phyloP scores from a whole-genome alignment of 1,284 basidiomycete genomes.

The Vanrija humicola region DNA sequence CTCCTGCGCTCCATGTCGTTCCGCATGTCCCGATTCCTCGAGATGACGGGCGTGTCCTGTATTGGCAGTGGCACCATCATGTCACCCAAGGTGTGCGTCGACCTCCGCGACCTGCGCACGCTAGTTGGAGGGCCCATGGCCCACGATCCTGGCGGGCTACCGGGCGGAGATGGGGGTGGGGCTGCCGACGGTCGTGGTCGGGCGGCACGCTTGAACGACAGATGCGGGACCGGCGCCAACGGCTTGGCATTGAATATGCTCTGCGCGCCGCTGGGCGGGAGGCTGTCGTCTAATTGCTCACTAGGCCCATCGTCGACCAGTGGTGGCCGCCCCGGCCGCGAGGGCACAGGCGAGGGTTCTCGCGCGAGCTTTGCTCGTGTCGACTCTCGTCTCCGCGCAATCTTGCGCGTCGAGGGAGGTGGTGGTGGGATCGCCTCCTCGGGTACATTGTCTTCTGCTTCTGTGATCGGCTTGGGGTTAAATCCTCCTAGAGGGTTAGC shows the following conservation, averaged over 20 bases:
- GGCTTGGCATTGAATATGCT: conserved; percentile 4
- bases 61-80: conserved; percentile 55
- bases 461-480: conserved; percentile 5
- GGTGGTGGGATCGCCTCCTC: conserved; percentile 25
- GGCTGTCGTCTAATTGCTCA: not conserved
- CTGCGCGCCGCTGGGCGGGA: not conserved
- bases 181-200: conserved; percentile 20
- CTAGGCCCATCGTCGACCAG: not conserved
- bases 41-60: conserved; percentile 59
- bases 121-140: conserved; percentile 30
- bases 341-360: conserved; percentile 6
- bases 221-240: not conserved
- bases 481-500: not conserved
- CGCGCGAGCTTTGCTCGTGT: conserved; percentile 24
- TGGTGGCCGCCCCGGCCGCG: not conserved
- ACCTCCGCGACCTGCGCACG: conserved; percentile 15
- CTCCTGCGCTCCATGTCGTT: conserved; percentile 55
- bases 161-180: conserved; percentile 14
- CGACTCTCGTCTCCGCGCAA: conserved; percentile 37
- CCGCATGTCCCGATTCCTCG: conserved; percentile 56
- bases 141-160: too few species aligned
- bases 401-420: conserved; percentile 40
- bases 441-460: conserved; percentile 12
- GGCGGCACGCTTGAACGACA: conserved; percentile 15
- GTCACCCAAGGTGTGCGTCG: conserved; percentile 31